Percentiles rank a stretch among this genome's conserved stretches.
Evolutionary conservation across 2,329 filamentous ascomycete species (phyloP).

Genomic region (Talaromyces marneffei): DNA sequence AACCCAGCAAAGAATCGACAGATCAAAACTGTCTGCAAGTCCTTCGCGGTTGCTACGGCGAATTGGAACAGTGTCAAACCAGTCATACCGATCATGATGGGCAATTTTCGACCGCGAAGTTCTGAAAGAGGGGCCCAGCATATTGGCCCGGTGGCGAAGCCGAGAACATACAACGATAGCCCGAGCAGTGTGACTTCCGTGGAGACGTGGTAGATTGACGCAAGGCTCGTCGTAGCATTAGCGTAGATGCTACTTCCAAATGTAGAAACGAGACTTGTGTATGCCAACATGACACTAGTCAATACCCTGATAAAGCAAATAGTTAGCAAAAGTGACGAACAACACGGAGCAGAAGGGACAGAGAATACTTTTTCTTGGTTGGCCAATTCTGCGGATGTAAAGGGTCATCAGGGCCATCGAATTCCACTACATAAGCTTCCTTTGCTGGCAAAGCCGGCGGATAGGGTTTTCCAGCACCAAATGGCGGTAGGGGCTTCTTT

Average conservation of each 20-base stretch:
- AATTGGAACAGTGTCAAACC: slow-evolving; percentile 49
- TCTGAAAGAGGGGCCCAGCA: slow-evolving; percentile 52
- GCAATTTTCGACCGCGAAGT: slow-evolving; percentile 44
- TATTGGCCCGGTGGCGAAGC: slow-evolving; percentile 45
- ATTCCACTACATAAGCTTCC: slow-evolving; percentile 62
- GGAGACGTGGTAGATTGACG: slow-evolving; percentile 53
- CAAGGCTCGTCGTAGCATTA: slow-evolving; percentile 55
- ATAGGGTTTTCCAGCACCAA: slow-evolving; percentile 53
- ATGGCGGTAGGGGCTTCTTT: slow-evolving; percentile 34
- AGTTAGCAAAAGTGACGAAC: slow-evolving; percentile 5
- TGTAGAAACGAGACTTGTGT: slow-evolving; percentile 49
- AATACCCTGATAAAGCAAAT: slow-evolving; percentile 19
- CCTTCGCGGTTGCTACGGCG: slow-evolving; percentile 45
- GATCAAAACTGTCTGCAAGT: slow-evolving; percentile 49
- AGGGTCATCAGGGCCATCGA: slow-evolving; percentile 76
- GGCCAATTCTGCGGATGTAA: slow-evolving; percentile 86
- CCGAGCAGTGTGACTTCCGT: slow-evolving; percentile 37
- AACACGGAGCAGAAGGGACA: neutral
- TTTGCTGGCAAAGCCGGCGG: slow-evolving; percentile 51
- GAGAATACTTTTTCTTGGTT: slow-evolving; percentile 63
- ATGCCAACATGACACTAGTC: slow-evolving; percentile 32
- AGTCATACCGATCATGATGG: slow-evolving; percentile 46
- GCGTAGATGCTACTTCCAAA: slow-evolving; percentile 65
- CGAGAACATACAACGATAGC: slow-evolving; percentile 40
- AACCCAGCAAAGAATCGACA: slow-evolving; percentile 50